These are phyloP conservation scores for Casuarina glauca DNA, from an alignment of 306 rosid species.

Conservation along the genomic window DNA sequence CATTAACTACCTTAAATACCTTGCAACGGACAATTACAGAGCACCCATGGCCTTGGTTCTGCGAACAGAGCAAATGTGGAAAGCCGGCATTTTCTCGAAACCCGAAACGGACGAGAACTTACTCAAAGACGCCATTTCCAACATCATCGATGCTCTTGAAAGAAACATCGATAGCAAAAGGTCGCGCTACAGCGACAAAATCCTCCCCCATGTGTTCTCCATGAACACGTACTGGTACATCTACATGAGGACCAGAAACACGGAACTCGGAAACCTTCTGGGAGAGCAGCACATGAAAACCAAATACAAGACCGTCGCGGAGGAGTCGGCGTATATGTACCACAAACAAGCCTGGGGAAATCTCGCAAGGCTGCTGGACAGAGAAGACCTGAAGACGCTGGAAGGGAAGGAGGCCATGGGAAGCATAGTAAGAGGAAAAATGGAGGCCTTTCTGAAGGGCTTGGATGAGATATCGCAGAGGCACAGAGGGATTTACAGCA, in stretches of 20 bases:
- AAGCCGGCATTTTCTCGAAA: constrained; percentile 40
- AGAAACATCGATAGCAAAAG: constrained; percentile 74
- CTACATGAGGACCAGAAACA: constrained; percentile 75
- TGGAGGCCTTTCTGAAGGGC: constrained; percentile 59
- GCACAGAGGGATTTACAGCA: constrained; percentile 49
- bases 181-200: constrained; percentile 53
- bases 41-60: constrained; percentile 65
- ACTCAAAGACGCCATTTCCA: constrained; percentile 53
- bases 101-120: constrained; percentile 45
- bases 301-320: constrained; percentile 59
- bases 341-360: constrained; percentile 73
- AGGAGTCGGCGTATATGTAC: constrained; percentile 78
- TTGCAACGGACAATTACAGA: constrained; percentile 53
- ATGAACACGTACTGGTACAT: constrained; percentile 95
- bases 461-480: constrained; percentile 53
- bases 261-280: constrained; percentile 67
- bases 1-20: constrained; percentile 74
- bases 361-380: constrained; percentile 49
- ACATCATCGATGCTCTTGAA: constrained; percentile 77
- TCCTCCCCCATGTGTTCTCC: constrained; percentile 43
- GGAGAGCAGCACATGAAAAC: constrained; percentile 62
- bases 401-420: constrained; percentile 46
- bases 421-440: constrained; percentile 39
- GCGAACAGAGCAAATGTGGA: constrained; percentile 77
- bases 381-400: constrained; percentile 36